Evolutionary conservation across 192 early-diverging fungal genomes (phyloP).

Genomic region (Martensiomyces pterosporus): DNA sequence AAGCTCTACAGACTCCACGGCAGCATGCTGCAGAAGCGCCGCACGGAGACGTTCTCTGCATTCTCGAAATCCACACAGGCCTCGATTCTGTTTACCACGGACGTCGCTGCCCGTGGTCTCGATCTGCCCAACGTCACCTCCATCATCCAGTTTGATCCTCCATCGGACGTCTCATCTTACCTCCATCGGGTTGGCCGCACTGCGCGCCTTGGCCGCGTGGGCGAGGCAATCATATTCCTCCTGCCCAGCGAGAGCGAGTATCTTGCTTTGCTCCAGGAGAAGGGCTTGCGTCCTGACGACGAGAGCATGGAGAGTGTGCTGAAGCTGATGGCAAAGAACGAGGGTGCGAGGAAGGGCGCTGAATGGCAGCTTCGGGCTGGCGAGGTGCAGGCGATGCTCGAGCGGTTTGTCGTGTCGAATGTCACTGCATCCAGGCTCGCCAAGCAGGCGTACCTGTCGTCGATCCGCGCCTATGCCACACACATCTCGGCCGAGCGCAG

Average conservation of each 20-base stretch:
- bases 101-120: constrained; percentile 95
- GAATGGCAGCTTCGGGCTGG: constrained; percentile 48
- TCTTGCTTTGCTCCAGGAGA: constrained; percentile 59
- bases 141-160: constrained; percentile 96
- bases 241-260: constrained; percentile 86
- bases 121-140: constrained; percentile 90
- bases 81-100: constrained; percentile 90
- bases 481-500: constrained; percentile 78
- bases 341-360: constrained; percentile 24
- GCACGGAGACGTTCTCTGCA: constrained; percentile 68
- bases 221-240: constrained; percentile 81
- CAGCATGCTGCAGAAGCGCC: constrained; percentile 72
- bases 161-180: constrained; percentile 90
- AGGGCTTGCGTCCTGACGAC: constrained; percentile 61
- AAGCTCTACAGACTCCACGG: constrained; percentile 86
- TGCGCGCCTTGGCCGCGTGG: constrained; percentile 86
- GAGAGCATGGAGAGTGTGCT: constrained; percentile 56
- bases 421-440: constrained; percentile 52
- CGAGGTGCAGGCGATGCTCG: constrained; percentile 42
- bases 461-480: constrained; percentile 91
- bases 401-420: constrained; percentile 36
- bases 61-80: constrained; percentile 58
- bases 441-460: constrained; percentile 79
- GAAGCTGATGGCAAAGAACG: constrained; percentile 52
- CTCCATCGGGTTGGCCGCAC: constrained; percentile 97